Evolutionary conservation across 2,329 filamentous ascomycete species (phyloP), one percentile per base, ranked within the genome.

Genomic region (Fusarium chuoi): DNA sequence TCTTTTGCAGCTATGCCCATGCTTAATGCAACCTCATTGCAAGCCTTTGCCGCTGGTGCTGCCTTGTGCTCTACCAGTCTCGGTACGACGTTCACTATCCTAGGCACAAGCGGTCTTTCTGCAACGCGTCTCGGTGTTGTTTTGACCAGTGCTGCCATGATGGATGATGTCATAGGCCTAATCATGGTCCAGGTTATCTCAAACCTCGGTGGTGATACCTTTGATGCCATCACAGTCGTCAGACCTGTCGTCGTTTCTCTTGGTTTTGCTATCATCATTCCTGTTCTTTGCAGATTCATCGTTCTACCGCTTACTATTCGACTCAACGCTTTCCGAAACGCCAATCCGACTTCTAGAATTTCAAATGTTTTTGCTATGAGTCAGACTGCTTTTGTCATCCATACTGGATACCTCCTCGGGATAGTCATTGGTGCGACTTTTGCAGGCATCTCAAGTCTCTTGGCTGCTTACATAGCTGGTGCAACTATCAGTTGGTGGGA

Each of bases 131-230:
- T 88, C 10, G 87, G 94, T 83, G 64, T 90, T 82, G 88, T 96
- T 0, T 85, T 95, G 1, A 89, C 89, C 6, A 91, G 89, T 66
- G 93, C 93, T 2, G 94, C 93, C 1, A 93, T 96, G 89, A 89
- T 96, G 83, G 94, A 96, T 78, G 93, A 96, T 81, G 91, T 96
- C 1, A 88, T 93, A 4, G 93, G 93, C 0, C 83, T 96, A 15
- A 89, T 95, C 13, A 92, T 96, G 89, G 91, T 94, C 1, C 89
- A 94, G 73, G 87, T 96, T 51, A 91, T 96, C 28, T 89, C 91
- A 0, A 91, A 90, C 52, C 83, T 96, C 0, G 92, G 81, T 61
- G 79, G 51, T 74, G 70, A 49, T 60, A 69, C 67, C 7, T 36
- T 76, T 42, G 7, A 75, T 79, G 81, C 84, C 1, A 60, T 79